These are phyloP conservation scores for Phytophthora parvispora DNA, from an alignment of 352 stramenopile species.

Conservation along the genomic window DNA sequence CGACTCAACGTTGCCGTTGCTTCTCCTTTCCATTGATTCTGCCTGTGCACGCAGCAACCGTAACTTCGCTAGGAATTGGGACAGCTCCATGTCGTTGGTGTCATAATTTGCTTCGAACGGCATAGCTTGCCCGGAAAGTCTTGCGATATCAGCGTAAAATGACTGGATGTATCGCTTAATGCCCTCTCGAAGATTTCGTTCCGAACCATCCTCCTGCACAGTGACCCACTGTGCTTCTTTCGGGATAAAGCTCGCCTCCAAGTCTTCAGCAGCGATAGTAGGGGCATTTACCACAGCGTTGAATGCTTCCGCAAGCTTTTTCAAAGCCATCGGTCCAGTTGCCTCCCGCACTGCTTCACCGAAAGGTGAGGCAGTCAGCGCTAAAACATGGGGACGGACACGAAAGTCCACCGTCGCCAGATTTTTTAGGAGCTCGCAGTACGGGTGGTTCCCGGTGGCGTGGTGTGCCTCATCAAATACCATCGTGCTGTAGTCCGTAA, in stretches of 20 bases:
- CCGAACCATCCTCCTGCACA: slow-evolving; percentile 46
- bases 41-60: slow-evolving; percentile 30
- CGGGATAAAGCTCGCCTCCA: slow-evolving; percentile 55
- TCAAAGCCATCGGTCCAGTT: slow-evolving; percentile 43
- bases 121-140: slow-evolving; percentile 44
- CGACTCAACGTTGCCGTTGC: slow-evolving; percentile 7
- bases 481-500: slow-evolving; percentile 75
- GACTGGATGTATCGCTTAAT: slow-evolving; percentile 61
- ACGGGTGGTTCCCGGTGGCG: slow-evolving; percentile 69
- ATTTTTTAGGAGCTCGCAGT: slow-evolving; percentile 62
- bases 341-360: slow-evolving; percentile 56
- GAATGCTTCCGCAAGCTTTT: slow-evolving; percentile 55
- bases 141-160: slow-evolving; percentile 40
- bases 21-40: slow-evolving; percentile 19
- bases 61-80: slow-evolving; percentile 61
- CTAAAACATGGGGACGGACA: slow-evolving; percentile 61
- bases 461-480: slow-evolving; percentile 90
- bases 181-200: slow-evolving; percentile 45
- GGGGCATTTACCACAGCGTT: slow-evolving; percentile 69
- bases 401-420: slow-evolving; percentile 36
- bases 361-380: slow-evolving; percentile 80
- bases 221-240: slow-evolving; percentile 74
- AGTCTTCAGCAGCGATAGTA: slow-evolving; percentile 58
- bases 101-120: slow-evolving; percentile 64
- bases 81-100: slow-evolving; percentile 59